Conservation (phyloP, 2,329 filamentous ascomycete species). For the Plenodomus lindquistii region DNA sequence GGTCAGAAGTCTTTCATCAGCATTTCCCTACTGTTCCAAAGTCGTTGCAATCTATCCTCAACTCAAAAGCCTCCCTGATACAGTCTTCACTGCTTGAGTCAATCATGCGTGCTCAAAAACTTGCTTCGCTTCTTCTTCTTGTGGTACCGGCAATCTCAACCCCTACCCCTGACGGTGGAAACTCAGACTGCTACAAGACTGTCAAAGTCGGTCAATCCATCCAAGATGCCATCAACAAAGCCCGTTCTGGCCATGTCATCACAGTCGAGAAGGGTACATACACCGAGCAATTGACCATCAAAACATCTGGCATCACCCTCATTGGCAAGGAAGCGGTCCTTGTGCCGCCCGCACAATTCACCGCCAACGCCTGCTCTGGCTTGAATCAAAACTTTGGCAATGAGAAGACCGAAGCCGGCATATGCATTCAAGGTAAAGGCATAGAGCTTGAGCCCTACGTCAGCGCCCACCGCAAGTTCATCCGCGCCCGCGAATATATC, state of each 20-base stretch:
- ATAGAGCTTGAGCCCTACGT: slow-evolving; percentile 2
- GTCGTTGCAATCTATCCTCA: too few relatives aligned
- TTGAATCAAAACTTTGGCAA: neutral
- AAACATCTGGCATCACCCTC: slow-evolving; percentile 12
- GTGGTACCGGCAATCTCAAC: neutral
- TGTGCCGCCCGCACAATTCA: slow-evolving; percentile 2
- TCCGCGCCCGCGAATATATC: slow-evolving; percentile 3
- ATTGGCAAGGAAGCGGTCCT: slow-evolving; percentile 10
- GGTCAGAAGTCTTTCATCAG: neutral
- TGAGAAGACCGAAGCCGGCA: slow-evolving; percentile 9
- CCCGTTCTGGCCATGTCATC: slow-evolving; percentile 9
- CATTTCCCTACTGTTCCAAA: neutral
- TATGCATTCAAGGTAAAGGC: slow-evolving; percentile 12
- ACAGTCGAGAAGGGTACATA: slow-evolving; percentile 13
- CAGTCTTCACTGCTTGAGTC: neutral
- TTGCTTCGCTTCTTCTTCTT: slow-evolving; percentile 1
- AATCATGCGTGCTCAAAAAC: neutral
- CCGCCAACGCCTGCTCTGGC: slow-evolving; percentile 9
- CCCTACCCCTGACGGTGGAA: slow-evolving; percentile 1
- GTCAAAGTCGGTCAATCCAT: slow-evolving; percentile 11
- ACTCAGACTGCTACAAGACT: slow-evolving; percentile 4
- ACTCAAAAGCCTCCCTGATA: too few relatives aligned
- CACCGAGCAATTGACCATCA: slow-evolving; percentile 12
- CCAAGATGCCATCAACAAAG: slow-evolving; percentile 8
- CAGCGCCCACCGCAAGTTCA: slow-evolving; percentile 6